phyloP scores from a whole-genome alignment of 139 green algal species.

The Pleodorina starrii region DNA sequence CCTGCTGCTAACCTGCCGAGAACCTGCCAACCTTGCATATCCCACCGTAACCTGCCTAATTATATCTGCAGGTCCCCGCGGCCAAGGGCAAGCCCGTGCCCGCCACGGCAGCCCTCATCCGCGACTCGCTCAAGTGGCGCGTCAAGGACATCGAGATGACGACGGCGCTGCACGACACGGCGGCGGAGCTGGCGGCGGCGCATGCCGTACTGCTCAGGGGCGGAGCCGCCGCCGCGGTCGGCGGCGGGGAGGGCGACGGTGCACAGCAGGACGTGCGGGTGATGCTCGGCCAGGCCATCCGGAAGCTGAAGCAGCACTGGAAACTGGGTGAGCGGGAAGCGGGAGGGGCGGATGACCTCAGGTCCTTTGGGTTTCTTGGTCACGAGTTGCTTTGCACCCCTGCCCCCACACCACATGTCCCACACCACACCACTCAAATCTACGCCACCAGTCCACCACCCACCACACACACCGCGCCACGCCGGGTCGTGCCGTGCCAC shows the following conservation, averaged over 20 bases:
- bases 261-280: slow-evolving; percentile 62
- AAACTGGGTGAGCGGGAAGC: slow-evolving; percentile 47
- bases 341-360: too few species aligned
- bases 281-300: slow-evolving; percentile 70
- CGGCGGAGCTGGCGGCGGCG: slow-evolving; percentile 60
- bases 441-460: too few species aligned
- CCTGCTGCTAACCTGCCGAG: too few species aligned
- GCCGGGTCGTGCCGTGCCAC: too few species aligned
- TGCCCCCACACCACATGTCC: too few species aligned
- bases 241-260: background rate
- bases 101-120: slow-evolving; percentile 66
- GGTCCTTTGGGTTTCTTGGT: too few species aligned
- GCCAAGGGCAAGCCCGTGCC: slow-evolving; percentile 69
- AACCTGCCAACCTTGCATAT: too few species aligned
- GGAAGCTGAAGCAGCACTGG: slow-evolving; percentile 78
- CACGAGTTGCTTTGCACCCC: too few species aligned
- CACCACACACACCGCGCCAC: too few species aligned
- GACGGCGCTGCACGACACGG: slow-evolving; percentile 61
- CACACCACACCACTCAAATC: too few species aligned
- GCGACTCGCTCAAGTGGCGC: slow-evolving; percentile 84
- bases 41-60: too few species aligned
- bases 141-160: slow-evolving; percentile 65
- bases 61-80: background rate
- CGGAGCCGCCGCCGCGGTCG: too few species aligned
- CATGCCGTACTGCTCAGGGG: slow-evolving; percentile 42